Conservation (phyloP, 225 moss, liverwort and hornwort genomes). For the Takakia lepidozioides region DNA sequence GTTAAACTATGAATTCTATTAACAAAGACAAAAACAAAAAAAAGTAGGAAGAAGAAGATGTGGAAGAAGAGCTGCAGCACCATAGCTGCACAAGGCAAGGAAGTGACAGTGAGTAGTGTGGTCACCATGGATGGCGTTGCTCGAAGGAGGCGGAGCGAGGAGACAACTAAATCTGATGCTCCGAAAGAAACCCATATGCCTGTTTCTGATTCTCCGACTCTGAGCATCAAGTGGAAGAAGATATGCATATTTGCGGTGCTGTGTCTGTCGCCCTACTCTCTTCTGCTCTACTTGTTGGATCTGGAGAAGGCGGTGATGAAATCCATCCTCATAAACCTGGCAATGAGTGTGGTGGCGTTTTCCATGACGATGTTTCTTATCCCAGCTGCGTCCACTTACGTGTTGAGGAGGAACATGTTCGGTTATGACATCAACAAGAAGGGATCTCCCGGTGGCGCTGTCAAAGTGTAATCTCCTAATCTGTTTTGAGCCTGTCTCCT, state of each 20-base stretch:
- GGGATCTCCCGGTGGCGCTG: conserved; percentile 61
- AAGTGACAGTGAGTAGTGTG: too few relatives aligned
- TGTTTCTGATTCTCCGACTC: conserved; percentile 23
- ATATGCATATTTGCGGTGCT: conserved; percentile 34
- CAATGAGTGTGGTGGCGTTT: conserved; percentile 75
- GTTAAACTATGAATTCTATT: too few relatives aligned
- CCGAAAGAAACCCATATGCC: too few relatives aligned
- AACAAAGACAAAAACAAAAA: too few relatives aligned
- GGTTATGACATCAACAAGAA: conserved; percentile 86
- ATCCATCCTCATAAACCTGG: conserved; percentile 62
- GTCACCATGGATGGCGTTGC: too few relatives aligned
- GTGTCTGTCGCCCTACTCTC: conserved; percentile 57
- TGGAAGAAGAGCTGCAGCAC: too few relatives aligned
- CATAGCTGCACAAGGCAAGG: too few relatives aligned
- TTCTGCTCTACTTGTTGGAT: conserved; percentile 50
- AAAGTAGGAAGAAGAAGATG: too few relatives aligned
- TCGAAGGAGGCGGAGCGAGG: too few relatives aligned
- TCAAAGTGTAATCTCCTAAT: conserved; percentile 76
- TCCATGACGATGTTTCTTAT: conserved; percentile 48
- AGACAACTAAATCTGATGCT: too few relatives aligned
- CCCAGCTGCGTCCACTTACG: conserved; percentile 52
- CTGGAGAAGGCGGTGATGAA: conserved; percentile 41
- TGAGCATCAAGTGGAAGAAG: conserved; percentile 42
- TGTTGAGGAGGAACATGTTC: conserved; percentile 78
- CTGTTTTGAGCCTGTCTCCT: too few relatives aligned